Percentiles rank a stretch among this genome's conserved stretches.
phyloP scores from a whole-genome alignment of 169 alveolate species.

The Plasmodium yoelii region DNA sequence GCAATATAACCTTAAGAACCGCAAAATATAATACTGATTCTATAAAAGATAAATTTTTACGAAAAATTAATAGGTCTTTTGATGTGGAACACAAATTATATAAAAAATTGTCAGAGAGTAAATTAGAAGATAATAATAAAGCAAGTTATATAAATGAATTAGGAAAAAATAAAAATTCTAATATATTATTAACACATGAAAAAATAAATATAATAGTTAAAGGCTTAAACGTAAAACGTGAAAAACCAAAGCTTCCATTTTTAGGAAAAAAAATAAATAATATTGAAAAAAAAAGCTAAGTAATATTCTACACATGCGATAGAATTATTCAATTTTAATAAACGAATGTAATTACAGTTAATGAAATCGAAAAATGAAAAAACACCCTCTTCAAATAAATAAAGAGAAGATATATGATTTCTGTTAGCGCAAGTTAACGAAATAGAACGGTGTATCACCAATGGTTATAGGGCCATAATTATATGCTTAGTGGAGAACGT shows the following conservation, averaged over 20 bases:
- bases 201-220: neutral
- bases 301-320: constrained; percentile 36
- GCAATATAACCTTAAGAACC: constrained; percentile 7
- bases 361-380: constrained; percentile 58
- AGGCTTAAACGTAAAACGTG: constrained; percentile 1
- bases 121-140: neutral
- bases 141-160: neutral
- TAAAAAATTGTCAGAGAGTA: neutral
- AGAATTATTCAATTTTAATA: constrained; percentile 31
- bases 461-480: too few relatives aligned
- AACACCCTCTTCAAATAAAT: constrained; percentile 41
- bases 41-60: constrained; percentile 25
- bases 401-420: constrained; percentile 2
- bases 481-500: too few relatives aligned
- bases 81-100: neutral
- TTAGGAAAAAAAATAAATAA: constrained; percentile 3
- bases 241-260: constrained; percentile 11
- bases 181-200: neutral
- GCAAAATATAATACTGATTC: constrained; percentile 3
- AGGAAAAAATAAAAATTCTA: neutral
- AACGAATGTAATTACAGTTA: constrained; percentile 41
- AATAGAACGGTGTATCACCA: too few relatives aligned
- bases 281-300: constrained; percentile 14
- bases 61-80: constrained; percentile 6
- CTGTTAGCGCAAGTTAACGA: too few relatives aligned